Conservation (phyloP, 306 rosid species). For the Adenanthera pavonina region DNA sequence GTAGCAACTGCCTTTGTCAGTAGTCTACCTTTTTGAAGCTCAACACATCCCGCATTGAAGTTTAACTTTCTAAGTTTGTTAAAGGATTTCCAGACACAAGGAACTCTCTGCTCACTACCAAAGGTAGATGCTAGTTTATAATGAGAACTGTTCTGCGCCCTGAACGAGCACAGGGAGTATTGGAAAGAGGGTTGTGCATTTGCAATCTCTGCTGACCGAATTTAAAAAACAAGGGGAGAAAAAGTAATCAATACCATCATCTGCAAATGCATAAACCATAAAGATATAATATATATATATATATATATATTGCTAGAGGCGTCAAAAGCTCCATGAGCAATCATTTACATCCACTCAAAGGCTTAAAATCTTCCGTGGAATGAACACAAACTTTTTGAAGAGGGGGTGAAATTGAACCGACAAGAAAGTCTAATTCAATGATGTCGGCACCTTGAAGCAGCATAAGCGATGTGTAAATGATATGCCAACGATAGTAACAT, state of each 20-base stretch:
- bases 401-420: background rate
- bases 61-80: constrained; percentile 36
- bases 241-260: constrained; percentile 1
- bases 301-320: background rate
- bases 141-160: constrained; percentile 48
- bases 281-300: background rate
- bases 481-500: background rate
- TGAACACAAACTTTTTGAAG: background rate
- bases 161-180: constrained; percentile 47
- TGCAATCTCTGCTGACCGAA: constrained; percentile 63
- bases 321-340: background rate
- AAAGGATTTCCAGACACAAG: constrained; percentile 50
- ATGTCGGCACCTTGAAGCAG: background rate
- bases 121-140: constrained; percentile 46
- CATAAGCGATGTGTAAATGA: background rate
- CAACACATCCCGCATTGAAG: constrained; percentile 41
- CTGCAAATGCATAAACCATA: background rate
- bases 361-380: background rate
- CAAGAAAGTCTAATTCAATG: background rate
- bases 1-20: constrained; percentile 76
- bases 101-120: constrained; percentile 50
- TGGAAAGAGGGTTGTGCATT: constrained; percentile 73
- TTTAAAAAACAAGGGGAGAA: background rate
- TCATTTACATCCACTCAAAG: background rate
- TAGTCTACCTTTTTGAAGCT: constrained; percentile 42